Evolutionary conservation across 2,329 filamentous ascomycete genomes (phyloP).

Genomic region (Raffaelea deltoideospora): DNA sequence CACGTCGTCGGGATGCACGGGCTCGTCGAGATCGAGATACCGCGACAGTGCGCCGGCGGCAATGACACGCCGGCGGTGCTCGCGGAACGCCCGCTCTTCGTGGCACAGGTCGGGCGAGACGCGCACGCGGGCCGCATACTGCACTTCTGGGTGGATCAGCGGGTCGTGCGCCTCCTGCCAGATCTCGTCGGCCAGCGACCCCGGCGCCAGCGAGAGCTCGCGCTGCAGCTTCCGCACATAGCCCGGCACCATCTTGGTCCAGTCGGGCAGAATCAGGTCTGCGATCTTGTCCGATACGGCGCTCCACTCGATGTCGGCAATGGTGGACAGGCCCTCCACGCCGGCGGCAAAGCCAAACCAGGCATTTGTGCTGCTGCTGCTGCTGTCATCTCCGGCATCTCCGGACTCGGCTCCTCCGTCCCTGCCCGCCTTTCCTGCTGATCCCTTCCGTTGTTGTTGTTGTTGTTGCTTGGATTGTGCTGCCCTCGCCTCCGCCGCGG

Average conservation of each 20-base stretch:
- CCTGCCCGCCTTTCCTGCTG: no score
- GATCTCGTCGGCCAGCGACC: conserved; percentile 81
- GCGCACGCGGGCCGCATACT: conserved; percentile 65
- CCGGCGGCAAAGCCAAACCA: conserved; percentile 32
- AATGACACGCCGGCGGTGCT: conserved; percentile 52
- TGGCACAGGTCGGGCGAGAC: conserved; percentile 68
- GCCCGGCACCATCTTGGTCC: conserved; percentile 61
- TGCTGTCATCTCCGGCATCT: no score
- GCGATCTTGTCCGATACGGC: conserved; percentile 44
- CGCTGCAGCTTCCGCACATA: conserved; percentile 72
- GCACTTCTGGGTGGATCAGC: conserved; percentile 71
- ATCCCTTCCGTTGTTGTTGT: not conserved
- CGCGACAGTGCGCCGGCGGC: conserved; percentile 61
- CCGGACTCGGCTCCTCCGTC: not conserved
- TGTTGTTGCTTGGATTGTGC: not conserved
- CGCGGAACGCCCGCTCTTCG: conserved; percentile 65
- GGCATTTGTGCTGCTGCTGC: no score
- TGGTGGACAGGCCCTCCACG: conserved; percentile 35
- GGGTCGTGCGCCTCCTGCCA: conserved; percentile 85
- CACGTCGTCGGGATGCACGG: conserved; percentile 85
- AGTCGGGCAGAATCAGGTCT: conserved; percentile 63
- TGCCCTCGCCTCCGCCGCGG: not conserved
- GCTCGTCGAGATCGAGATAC: conserved; percentile 59
- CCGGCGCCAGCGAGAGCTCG: conserved; percentile 75
- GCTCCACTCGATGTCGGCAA: conserved; percentile 40